Conservation (phyloP, 371 early-diverging fungal species). For the Amoeboaphelidium protococcarum region DNA sequence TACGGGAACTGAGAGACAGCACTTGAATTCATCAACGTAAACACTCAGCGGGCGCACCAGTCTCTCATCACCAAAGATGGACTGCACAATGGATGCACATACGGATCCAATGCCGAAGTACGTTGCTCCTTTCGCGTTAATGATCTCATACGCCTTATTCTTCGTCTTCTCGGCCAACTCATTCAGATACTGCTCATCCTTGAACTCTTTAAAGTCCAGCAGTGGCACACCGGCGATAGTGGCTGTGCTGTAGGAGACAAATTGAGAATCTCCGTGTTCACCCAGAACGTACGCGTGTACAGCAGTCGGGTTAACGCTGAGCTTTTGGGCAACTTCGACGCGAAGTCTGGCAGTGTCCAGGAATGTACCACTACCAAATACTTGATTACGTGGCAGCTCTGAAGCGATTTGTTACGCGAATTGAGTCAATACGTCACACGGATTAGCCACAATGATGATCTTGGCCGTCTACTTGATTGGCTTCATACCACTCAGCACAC, state of each 20-base stretch:
- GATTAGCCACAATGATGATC: constrained; percentile 11
- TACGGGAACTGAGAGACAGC: constrained; percentile 39
- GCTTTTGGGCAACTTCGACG: constrained; percentile 22
- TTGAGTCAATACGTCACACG: constrained; percentile 43
- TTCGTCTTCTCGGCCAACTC: constrained; percentile 23
- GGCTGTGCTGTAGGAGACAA: constrained; percentile 50
- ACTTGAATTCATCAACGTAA: constrained; percentile 25
- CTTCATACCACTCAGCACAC: constrained; percentile 34
- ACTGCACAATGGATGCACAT: not conserved
- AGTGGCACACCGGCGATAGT: constrained; percentile 42
- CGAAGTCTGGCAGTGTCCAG: constrained; percentile 51
- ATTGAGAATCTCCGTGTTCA: constrained; percentile 48
- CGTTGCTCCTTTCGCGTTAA: constrained; percentile 56
- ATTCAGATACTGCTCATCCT: constrained; percentile 18
- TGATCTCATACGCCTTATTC: constrained; percentile 55
- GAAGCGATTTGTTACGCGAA: constrained; percentile 54
- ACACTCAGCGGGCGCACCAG: constrained; percentile 32
- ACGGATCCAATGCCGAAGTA: constrained; percentile 44
- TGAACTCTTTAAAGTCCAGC: constrained; percentile 27
- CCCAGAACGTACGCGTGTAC: constrained; percentile 58
- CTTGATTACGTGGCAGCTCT: constrained; percentile 42
- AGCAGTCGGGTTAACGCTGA: constrained; percentile 26
- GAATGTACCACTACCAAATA: constrained; percentile 67
- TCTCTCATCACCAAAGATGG: not conserved
- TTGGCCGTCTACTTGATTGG: constrained; percentile 37